Evolutionary conservation across 176 grass and related monocot genomes (phyloP), one percentile per base, ranked within the genome.

Genomic region (Oryza glaberrima): DNA sequence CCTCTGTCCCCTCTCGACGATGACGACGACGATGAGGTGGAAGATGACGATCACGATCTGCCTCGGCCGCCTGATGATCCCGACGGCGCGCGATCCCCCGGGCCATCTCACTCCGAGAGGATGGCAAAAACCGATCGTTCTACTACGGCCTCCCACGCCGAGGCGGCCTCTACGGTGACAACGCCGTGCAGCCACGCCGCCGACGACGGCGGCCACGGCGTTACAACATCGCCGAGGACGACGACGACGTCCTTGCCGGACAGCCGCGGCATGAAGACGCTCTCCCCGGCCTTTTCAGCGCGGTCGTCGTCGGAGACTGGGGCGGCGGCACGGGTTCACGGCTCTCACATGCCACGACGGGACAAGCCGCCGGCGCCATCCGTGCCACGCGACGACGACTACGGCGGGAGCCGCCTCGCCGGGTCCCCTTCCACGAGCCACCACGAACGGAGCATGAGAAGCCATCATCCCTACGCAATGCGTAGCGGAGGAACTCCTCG

Each of bases 1-100:
- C 44, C 77, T 11, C 6, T 73, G 43, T 80, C 77, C 4, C 45
- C 58, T 43, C 84, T 86, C 20, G 84, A 80, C 20, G 77, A 80
- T 3, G 43, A 51, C 8, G 76, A 61, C 0, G 34, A 35, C 4
- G 34, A 35, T 2, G 68, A 72, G 4, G 56, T 47, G 9, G 67
- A 71, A 3, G 67, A 71, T 1, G 67, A 44, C 6, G 76, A 36
- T 30, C 28, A 30, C 13, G 70, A 72, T 17, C 12, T 20, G 4
- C 10, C 11, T n/a, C 2, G 56, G 11, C n/a, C 20, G 20, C 43
- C 3, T 17, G 41, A 46, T 13, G 11, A 46, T n/a, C 22, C 20
- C 11, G 40, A 46, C 5, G 11, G 11, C 35, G 19, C 9, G 69
- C 36, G 69, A n/a, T 61, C 56, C 17, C 6, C 56, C 56, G 56